Percentiles rank a stretch among this genome's conserved stretches.
phyloP scores from a whole-genome alignment of 345 rosid species.

The Erodium maritimum region DNA sequence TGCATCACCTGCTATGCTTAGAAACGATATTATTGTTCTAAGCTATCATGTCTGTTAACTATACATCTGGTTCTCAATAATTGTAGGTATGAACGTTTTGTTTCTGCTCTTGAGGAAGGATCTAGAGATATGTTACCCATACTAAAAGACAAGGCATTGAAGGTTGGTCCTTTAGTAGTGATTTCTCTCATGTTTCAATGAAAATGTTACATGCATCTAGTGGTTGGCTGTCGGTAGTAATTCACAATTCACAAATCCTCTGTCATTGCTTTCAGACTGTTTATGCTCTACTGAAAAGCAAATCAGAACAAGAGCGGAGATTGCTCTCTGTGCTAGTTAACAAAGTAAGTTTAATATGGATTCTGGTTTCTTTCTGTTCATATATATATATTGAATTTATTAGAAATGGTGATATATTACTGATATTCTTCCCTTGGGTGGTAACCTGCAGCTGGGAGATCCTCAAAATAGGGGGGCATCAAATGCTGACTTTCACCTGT shows the following conservation, averaged over 20 bases:
- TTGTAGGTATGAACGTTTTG: slow-evolving; percentile 75
- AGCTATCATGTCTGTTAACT: not conserved
- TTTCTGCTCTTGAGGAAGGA: slow-evolving; percentile 78
- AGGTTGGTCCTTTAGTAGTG: slow-evolving; percentile 28
- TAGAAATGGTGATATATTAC: slow-evolving; percentile 1
- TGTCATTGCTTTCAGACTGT: slow-evolving; percentile 43
- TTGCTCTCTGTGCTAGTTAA: slow-evolving; percentile 77
- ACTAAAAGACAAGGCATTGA: slow-evolving; percentile 79
- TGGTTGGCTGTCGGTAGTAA: not conserved
- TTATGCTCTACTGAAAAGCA: slow-evolving; percentile 62
- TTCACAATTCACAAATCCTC: not conserved
- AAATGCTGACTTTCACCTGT: slow-evolving; percentile 81
- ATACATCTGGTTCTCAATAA: not conserved
- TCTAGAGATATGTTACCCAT: slow-evolving; percentile 80
- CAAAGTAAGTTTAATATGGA: slow-evolving; percentile 42
- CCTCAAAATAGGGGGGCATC: slow-evolving; percentile 95
- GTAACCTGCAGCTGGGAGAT: slow-evolving; percentile 68
- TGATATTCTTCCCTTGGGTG: slow-evolving; percentile 3
- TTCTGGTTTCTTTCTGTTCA: not conserved
- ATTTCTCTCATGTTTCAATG: not conserved
- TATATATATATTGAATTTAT: not conserved
- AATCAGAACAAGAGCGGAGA: slow-evolving; percentile 87
- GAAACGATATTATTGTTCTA: too few species aligned
- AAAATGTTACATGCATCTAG: not conserved
- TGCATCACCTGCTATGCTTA: too few species aligned